Evolutionary conservation across 768 basidiomycete genomes (phyloP).

Genomic region (Hemileccinum impolitum): DNA sequence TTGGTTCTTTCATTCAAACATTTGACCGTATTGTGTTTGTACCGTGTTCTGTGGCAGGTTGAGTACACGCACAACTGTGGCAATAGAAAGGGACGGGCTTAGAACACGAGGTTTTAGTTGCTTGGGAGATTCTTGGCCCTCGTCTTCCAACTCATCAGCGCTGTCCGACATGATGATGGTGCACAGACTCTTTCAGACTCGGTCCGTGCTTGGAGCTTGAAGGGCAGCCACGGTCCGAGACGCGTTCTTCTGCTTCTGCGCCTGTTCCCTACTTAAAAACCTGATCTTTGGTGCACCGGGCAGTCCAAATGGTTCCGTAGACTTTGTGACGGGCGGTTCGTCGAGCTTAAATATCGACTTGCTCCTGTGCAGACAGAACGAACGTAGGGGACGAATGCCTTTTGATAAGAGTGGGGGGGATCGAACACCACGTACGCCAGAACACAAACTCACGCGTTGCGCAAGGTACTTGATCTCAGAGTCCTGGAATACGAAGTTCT

Average conservation of each 20-base stretch:
- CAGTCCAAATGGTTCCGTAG: conserved; percentile 85
- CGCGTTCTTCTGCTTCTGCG: conserved; percentile 76
- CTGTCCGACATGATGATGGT: conserved; percentile 19
- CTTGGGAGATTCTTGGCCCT: neutral
- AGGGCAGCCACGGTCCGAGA: conserved; percentile 43
- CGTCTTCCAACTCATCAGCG: conserved; percentile 27
- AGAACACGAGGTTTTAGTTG: too few relatives aligned
- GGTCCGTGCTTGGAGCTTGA: conserved; percentile 33
- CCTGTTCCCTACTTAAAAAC: conserved; percentile 64
- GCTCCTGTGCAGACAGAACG: conserved; percentile 94
- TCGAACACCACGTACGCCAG: neutral
- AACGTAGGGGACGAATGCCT: conserved; percentile 96
- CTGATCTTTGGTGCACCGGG: conserved; percentile 96
- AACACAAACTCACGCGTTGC: conserved; percentile 63
- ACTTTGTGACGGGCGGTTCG: conserved; percentile 77
- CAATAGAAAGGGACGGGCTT: too few relatives aligned
- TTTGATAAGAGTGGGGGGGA: neutral
- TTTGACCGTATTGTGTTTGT: conserved; percentile 93
- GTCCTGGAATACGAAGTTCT: conserved; percentile 90
- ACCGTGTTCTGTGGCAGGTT: conserved; percentile 38
- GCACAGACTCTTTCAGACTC: conserved; percentile 17
- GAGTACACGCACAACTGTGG: neutral
- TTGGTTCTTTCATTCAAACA: conserved; percentile 97
- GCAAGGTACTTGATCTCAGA: conserved; percentile 97
- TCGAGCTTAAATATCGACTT: conserved; percentile 88